Conservation (phyloP, 2,329 filamentous ascomycete species). For the Pseudogymnoascus sp. region DNA sequence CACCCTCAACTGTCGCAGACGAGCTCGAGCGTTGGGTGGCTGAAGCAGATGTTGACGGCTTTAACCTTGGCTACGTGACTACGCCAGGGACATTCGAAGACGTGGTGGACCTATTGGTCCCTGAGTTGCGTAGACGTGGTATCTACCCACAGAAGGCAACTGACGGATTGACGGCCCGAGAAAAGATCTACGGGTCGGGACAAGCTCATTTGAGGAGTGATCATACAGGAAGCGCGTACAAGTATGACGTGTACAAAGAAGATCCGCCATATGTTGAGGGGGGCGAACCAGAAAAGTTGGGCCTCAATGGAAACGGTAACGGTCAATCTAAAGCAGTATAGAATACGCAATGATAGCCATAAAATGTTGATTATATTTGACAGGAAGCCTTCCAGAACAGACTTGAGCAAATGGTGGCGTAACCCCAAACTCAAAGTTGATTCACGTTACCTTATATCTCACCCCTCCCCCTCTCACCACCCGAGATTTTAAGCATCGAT, state of each 20-base stretch:
- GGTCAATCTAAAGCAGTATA: neutral
- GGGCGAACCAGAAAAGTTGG: constrained; percentile 31
- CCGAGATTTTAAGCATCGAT: no score
- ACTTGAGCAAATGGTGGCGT: neutral
- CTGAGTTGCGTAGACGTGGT: constrained; percentile 52
- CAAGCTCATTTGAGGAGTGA: constrained; percentile 48
- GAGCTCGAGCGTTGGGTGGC: constrained; percentile 57
- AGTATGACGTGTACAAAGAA: constrained; percentile 53
- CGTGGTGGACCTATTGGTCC: constrained; percentile 55
- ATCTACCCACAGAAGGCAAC: constrained; percentile 33
- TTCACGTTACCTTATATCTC: no score
- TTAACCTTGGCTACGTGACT: constrained; percentile 62
- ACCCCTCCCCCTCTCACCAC: no score
- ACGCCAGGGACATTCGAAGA: constrained; percentile 61
- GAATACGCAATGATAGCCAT: neutral
- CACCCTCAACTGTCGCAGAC: constrained; percentile 50
- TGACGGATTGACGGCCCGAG: constrained; percentile 41
- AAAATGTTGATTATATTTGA: neutral
- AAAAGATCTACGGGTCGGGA: constrained; percentile 54
- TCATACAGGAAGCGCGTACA: constrained; percentile 50
- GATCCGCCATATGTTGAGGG: constrained; percentile 31
- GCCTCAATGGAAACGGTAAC: neutral
- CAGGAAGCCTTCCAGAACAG: neutral
- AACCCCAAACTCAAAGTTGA: neutral
- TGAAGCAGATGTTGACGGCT: constrained; percentile 65